These are phyloP conservation scores for Colletotrichum phormii DNA, from an alignment of 2,329 filamentous ascomycete species.

Conservation along the genomic window DNA sequence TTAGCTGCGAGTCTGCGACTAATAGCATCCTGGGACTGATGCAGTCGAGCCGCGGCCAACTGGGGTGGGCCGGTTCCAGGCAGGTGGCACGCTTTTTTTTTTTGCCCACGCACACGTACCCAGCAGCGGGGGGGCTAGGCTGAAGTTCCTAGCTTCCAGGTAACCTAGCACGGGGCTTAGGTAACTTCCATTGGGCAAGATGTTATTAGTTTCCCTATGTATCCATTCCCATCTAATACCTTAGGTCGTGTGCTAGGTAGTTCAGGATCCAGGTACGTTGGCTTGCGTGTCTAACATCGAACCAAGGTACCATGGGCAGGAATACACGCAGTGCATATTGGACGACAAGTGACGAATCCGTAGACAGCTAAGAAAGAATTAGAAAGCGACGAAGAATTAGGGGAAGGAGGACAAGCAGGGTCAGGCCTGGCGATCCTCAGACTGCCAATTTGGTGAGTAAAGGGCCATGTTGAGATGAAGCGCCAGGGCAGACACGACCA, in stretches of 20 bases:
- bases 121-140: neutral
- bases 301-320: neutral
- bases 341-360: neutral
- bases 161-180: neutral
- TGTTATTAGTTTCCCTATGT: neutral
- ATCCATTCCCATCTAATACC: neutral
- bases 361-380: neutral
- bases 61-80: neutral
- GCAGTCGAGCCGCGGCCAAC: neutral
- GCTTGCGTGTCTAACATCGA: neutral
- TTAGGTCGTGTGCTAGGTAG: too few relatives aligned
- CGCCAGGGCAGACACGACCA: neutral
- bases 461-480: neutral
- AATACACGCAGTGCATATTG: neutral
- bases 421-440: constrained; percentile 2
- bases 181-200: too few relatives aligned
- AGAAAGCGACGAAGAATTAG: neutral
- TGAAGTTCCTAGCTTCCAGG: neutral
- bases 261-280: neutral
- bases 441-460: neutral
- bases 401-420: neutral
- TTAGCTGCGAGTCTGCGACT: neutral
- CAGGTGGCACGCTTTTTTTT: constrained; percentile 5
- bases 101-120: neutral
- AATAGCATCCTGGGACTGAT: neutral